Evolutionary conservation across 2,329 filamentous ascomycete genomes (phyloP), one percentile per base, ranked within the genome.

Genomic region (Diaporthe australafricana): DNA sequence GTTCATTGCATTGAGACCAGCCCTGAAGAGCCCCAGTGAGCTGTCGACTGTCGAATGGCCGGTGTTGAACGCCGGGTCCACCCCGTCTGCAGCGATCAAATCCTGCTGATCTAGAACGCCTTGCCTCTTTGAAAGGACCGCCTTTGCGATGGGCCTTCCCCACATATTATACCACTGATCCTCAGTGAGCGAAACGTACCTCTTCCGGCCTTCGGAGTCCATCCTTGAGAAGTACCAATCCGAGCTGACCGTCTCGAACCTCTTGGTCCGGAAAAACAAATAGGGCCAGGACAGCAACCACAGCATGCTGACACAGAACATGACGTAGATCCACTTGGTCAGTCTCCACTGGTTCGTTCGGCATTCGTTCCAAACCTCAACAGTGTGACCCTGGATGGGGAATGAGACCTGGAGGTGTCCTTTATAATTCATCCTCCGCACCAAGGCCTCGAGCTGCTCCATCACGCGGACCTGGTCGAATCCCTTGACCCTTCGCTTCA

Each of bases 211-310:
- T 32, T 79, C 69, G 3, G 72, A 75, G 35, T 79, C 78, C 12
- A 77, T 74, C 5, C 78, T 76, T 3, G 87, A 88, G 75, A 87
- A 91, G 1, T 83, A 80, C 91, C 91, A 95, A 42, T 91, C 85
- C 0, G 88, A 87, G 27, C 85, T 83, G 3, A 89, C 86, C 2
- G 93, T 90, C 74, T 91, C 87, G 82, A 91, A 95, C 62, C 88
- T 85, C 78, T 88, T 90, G 1, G 93, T 95, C 22, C 87, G 81
- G 78, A 94, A 86, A 81, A 89, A 91, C 16, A 95, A 84, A 70
- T 88, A 87, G 0, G 93, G 93, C 93, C 93, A 95, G 3, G 88
- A 84, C 75, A 95, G 84, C 70, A 95, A 77, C 86, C 92, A 92
- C 16, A 93, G 80, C 72, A 94, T 89, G 0, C 90, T 90, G 7